Evolutionary conservation across 805 yeast genomes (phyloP).

Genomic region (Teunomyces aglyptinius): DNA sequence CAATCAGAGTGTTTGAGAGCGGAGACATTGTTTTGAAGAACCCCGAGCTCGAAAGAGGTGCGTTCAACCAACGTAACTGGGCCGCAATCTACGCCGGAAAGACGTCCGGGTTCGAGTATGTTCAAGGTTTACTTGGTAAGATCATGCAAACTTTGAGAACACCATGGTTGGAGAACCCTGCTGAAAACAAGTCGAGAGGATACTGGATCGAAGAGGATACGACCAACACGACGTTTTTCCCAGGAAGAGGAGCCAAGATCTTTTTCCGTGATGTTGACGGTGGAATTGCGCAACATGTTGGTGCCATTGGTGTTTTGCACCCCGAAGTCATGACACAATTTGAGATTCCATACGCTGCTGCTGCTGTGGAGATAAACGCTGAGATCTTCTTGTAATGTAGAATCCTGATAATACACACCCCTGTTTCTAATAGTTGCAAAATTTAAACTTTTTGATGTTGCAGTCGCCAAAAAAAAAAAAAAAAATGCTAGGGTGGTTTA

Average conservation of each 20-base stretch:
- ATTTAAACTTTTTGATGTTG: background rate
- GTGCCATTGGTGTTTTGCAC: conserved; percentile 90
- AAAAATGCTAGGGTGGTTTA: background rate
- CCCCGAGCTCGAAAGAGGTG: conserved; percentile 76
- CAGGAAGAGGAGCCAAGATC: conserved; percentile 94
- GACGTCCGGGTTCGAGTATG: conserved; percentile 89
- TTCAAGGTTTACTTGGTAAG: conserved; percentile 93
- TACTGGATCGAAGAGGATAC: conserved; percentile 79
- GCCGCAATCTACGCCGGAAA: conserved; percentile 93
- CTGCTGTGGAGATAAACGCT: conserved; percentile 85
- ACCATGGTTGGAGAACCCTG: conserved; percentile 66
- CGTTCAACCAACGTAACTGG: conserved; percentile 92
- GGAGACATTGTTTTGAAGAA: conserved; percentile 94
- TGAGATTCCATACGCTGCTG: conserved; percentile 91
- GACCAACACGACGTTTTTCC: conserved; percentile 76
- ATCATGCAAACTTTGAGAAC: conserved; percentile 95
- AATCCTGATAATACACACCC: too few relatives aligned
- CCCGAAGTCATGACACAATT: conserved; percentile 87
- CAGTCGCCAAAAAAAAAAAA: background rate
- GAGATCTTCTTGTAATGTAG: conserved; percentile 89
- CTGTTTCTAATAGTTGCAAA: too few relatives aligned
- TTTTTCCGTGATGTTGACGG: conserved; percentile 66
- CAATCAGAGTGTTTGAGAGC: conserved; percentile 90
- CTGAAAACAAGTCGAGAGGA: conserved; percentile 59
- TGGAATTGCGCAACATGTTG: conserved; percentile 59